Percentiles rank a stretch among this genome's conserved stretches.
These are phyloP conservation scores for Coemansia sp. DNA, from an alignment of 192 early-diverging fungal genomes.

Conservation along the genomic window DNA sequence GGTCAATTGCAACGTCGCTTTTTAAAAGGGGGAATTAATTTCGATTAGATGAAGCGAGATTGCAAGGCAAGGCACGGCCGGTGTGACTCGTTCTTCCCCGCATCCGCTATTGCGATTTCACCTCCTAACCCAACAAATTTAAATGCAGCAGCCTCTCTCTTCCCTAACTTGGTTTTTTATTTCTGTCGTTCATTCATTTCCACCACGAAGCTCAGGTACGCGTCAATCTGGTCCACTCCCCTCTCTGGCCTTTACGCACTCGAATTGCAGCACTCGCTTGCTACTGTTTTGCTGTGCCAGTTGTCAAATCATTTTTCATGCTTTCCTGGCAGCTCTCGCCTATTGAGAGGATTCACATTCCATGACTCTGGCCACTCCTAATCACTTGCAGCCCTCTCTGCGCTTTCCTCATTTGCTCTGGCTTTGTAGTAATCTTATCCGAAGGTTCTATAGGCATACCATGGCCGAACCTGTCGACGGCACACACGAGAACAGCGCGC, in stretches of 20 bases:
- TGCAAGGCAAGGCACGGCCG: no score
- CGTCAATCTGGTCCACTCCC: not conserved
- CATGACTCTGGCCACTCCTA: not conserved
- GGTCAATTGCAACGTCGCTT: not conserved
- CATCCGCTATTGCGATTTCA: not conserved
- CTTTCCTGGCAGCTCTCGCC: not conserved
- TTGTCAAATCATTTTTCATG: not conserved
- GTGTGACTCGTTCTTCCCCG: not conserved
- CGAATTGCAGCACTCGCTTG: not conserved
- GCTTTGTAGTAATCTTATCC: slow-evolving; percentile 25
- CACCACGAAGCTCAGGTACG: slow-evolving; percentile 24
- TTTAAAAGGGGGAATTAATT: not conserved
- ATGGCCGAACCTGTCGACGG: slow-evolving; percentile 41
- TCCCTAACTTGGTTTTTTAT: not conserved
- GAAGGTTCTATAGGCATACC: slow-evolving; percentile 35
- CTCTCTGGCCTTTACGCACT: not conserved
- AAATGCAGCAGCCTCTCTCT: not conserved
- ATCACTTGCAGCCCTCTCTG: not conserved
- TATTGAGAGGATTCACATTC: not conserved
- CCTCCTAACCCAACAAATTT: not conserved
- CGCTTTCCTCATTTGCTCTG: not conserved
- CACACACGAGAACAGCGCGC: slow-evolving; percentile 14
- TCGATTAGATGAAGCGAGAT: not conserved
- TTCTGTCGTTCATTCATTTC: not conserved
- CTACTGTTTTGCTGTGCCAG: not conserved